Conservation (phyloP, 2,329 filamentous ascomycete genomes). For the Fusarium globosum region DNA sequence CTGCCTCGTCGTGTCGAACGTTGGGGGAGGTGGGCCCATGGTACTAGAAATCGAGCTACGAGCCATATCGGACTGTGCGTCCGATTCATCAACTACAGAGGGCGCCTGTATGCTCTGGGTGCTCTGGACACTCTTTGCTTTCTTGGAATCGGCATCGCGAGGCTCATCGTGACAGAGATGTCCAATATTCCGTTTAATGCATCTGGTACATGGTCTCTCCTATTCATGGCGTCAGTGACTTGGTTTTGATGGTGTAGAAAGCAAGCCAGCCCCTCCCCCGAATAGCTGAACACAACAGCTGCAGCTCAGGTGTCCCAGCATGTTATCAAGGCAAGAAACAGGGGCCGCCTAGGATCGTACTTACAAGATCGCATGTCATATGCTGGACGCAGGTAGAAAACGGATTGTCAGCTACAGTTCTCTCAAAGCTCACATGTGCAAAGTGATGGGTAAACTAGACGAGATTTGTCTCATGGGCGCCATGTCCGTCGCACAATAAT, state of each 20-base stretch:
- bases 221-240: slow-evolving; percentile 55
- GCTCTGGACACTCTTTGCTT: slow-evolving; percentile 71
- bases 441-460: slow-evolving; percentile 16
- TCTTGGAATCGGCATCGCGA: slow-evolving; percentile 84
- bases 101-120: slow-evolving; percentile 55
- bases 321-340: slow-evolving; percentile 41
- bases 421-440: slow-evolving; percentile 29
- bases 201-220: slow-evolving; percentile 96
- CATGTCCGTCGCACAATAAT: slow-evolving; percentile 33
- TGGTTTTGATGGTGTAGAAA: slow-evolving; percentile 18
- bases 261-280: slow-evolving; percentile 24
- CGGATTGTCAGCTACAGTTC: slow-evolving; percentile 43
- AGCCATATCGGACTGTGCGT: slow-evolving; percentile 61
- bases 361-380: slow-evolving; percentile 93
- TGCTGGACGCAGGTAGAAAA: slow-evolving; percentile 64
- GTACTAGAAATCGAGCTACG: slow-evolving; percentile 67
- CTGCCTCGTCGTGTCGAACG: slow-evolving; percentile 50
- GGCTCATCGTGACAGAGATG: slow-evolving; percentile 98
- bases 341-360: slow-evolving; percentile 50
- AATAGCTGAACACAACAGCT: slow-evolving; percentile 18
- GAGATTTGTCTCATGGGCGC: slow-evolving; percentile 18
- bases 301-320: slow-evolving; percentile 14
- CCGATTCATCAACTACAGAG: slow-evolving; percentile 70
- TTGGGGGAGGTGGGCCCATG: slow-evolving; percentile 65
- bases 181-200: slow-evolving; percentile 98